Conservation (phyloP, 768 basidiomycete species). For the Agaricus bisporus region DNA sequence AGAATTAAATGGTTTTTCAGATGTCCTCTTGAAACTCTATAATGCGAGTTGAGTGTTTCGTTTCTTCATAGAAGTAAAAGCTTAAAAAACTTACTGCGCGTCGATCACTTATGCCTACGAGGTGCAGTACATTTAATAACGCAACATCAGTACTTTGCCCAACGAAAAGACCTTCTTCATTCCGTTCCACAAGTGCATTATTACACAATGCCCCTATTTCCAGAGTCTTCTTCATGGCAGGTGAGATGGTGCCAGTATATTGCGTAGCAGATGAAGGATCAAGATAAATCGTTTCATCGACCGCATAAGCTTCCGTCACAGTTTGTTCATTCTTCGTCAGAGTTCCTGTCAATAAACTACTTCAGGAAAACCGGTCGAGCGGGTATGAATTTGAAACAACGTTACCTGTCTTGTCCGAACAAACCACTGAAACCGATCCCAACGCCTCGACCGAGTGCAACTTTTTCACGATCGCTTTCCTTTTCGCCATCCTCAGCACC, state of each 20-base stretch:
- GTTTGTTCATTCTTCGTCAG: slow-evolving; percentile 96
- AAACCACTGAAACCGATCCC: slow-evolving; percentile 95
- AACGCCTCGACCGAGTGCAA: slow-evolving; percentile 91
- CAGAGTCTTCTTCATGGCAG: slow-evolving; percentile 68
- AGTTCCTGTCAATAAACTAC: slow-evolving; percentile 49
- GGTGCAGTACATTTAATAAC: slow-evolving; percentile 68
- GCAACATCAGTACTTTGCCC: slow-evolving; percentile 96
- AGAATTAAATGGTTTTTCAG: slow-evolving; percentile 87
- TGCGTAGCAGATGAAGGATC: slow-evolving; percentile 42
- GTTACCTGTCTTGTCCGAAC: slow-evolving; percentile 92
- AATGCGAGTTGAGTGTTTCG: not conserved
- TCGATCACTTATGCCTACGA: slow-evolving; percentile 64
- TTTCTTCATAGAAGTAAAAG: not conserved
- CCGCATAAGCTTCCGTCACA: slow-evolving; percentile 80
- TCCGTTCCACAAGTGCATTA: slow-evolving; percentile 61
- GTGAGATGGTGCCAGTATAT: slow-evolving; percentile 37
- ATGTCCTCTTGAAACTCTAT: slow-evolving; percentile 63
- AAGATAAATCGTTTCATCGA: slow-evolving; percentile 73
- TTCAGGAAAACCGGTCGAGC: not conserved
- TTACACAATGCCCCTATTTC: slow-evolving; percentile 89
- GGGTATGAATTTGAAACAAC: not conserved
- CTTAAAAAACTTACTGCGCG: slow-evolving; percentile 47
- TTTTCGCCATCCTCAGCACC: slow-evolving; percentile 88
- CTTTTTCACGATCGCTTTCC: slow-evolving; percentile 96
- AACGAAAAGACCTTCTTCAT: slow-evolving; percentile 67